Evolutionary conservation across 1,139 yeast genomes (phyloP).

Genomic region (Debaryomyces subglobosus): DNA sequence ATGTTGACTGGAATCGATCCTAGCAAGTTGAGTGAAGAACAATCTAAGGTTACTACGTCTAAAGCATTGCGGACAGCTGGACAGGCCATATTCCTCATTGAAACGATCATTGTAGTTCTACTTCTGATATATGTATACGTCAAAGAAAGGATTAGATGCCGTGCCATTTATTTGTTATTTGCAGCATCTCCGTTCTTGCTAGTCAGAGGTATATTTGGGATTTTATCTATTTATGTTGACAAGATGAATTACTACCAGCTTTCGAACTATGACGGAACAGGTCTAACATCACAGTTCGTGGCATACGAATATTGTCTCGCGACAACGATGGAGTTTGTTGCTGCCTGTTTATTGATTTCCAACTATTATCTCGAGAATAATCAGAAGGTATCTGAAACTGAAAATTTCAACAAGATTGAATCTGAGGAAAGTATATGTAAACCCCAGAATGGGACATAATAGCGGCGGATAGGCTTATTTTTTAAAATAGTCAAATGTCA

Average conservation of each 20-base stretch:
- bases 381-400: background rate
- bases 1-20: constrained; percentile 29
- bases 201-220: constrained; percentile 38
- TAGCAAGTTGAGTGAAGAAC: constrained; percentile 15
- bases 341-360: constrained; percentile 27
- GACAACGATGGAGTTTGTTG: constrained; percentile 39
- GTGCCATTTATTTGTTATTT: constrained; percentile 22
- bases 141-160: constrained; percentile 22
- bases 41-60: constrained; percentile 21
- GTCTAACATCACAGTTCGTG: constrained; percentile 24
- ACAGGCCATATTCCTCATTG: constrained; percentile 32
- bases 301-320: constrained; percentile 38
- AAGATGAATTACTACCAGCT: constrained; percentile 35
- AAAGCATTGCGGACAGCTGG: constrained; percentile 36
- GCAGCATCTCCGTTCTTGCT: constrained; percentile 28
- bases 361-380: constrained; percentile 15
- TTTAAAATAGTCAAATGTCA: background rate
- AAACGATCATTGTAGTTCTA: constrained; percentile 23
- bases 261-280: constrained; percentile 27
- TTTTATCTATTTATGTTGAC: constrained; percentile 30
- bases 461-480: background rate
- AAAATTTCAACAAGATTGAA: background rate
- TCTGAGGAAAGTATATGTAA: background rate
- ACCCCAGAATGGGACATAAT: background rate
- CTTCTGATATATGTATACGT: constrained; percentile 22